Base-by-base conservation (phyloP, 2,329 filamentous ascomycete genomes). In the Penicillium sp. region DNA sequence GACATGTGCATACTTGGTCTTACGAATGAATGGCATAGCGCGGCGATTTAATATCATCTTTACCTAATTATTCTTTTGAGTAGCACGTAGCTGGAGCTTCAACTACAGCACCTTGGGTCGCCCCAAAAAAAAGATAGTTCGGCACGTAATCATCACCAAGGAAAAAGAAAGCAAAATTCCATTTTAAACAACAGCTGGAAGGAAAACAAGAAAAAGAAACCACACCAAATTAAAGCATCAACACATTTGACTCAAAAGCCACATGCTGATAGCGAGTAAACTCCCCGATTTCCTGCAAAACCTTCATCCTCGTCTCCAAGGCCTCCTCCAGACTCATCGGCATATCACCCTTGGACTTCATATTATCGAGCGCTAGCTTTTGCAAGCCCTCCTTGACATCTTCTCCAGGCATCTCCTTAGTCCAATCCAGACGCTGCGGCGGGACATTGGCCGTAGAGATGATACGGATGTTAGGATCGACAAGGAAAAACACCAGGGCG, bases 401-500 rank as follows among this genome's bases (percentile, higher is more conserved):
- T 9, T 60, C 50, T 6, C 61, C 57, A 10, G 75, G 69, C 69
- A 38, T 7, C 19, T 64, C 57, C n/a, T 66, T 58, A 6, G 61
- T 64, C 69, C 82, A 85, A 25, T 79, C 73, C 25, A 74, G 62
- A 59, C 79, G 78, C 67, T 84, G 82, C 2, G 81, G 81, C 3
- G 82, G 81, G 0, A 84, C 75, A 57, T 84, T 82, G 0, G 77
- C 75, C 0, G 80, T 84, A 4, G 75, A 85, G 23, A 84, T 76
- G 50, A 88, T 78, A 13, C 80, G 78, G 10, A 76, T 71, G 40
- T 80, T 71, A 0, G 86, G 85, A 61, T 88, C 85, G 2, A 88
- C 78, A 4, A 88, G 78, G 67, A 81, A 86, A 38, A 88, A 76
- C 0, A 80, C 81, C 0, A 88, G 67, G 47, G 84, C 79, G 56